These are phyloP conservation scores for Verticillium dahliae DNA, from an alignment of 2,329 filamentous ascomycete species.

Conservation along the genomic window DNA sequence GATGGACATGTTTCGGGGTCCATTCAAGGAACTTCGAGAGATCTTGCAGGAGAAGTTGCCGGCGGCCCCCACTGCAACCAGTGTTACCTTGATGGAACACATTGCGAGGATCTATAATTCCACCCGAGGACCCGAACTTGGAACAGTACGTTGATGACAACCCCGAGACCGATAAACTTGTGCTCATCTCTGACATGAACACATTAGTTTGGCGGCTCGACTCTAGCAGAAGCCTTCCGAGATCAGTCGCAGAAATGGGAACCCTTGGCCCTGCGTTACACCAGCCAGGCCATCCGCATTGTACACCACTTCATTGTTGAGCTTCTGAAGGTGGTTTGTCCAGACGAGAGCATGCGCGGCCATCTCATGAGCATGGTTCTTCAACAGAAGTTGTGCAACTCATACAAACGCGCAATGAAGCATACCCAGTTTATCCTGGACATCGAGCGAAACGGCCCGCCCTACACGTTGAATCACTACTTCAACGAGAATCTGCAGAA, in stretches of 20 bases:
- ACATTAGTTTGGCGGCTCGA: conserved; percentile 26
- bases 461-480: conserved; percentile 44
- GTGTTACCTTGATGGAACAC: not conserved
- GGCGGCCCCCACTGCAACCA: too few relatives aligned
- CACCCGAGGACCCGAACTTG: not conserved
- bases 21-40: not conserved
- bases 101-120: not conserved
- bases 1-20: not conserved
- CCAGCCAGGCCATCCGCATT: conserved; percentile 40
- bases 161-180: not conserved
- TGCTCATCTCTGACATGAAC: not conserved
- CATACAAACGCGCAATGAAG: conserved; percentile 40
- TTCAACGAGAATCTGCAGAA: conserved; percentile 36
- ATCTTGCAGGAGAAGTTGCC: not conserved
- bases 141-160: not conserved
- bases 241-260: conserved; percentile 50
- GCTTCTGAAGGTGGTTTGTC: conserved; percentile 34
- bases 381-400: conserved; percentile 32
- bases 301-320: conserved; percentile 46
- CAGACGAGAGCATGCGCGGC: conserved; percentile 31
- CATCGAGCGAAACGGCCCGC: conserved; percentile 39
- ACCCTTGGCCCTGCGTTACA: conserved; percentile 36
- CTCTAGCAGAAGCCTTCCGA: conserved; percentile 41
- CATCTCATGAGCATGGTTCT: conserved; percentile 36
- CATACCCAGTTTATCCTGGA: conserved; percentile 44